These are phyloP conservation scores for Vigna trinervia DNA, from an alignment of 306 rosid species.

Conservation along the genomic window DNA sequence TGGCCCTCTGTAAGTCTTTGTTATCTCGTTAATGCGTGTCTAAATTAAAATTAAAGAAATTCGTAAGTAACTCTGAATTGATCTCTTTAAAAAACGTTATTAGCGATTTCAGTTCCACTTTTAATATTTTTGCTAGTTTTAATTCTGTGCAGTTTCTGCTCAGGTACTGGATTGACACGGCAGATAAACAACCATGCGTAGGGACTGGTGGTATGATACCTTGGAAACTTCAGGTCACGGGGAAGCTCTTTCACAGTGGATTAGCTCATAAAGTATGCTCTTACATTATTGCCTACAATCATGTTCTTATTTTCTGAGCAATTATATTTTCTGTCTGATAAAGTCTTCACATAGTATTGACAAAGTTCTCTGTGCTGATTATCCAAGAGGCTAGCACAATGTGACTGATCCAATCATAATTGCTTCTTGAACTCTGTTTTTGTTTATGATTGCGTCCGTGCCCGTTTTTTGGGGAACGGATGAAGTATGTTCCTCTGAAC, in stretches of 20 bases:
- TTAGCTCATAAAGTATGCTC: constrained; percentile 74
- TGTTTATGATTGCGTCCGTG: neutral
- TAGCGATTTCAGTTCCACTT: constrained; percentile 2
- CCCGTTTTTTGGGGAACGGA: neutral
- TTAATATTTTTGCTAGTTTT: neutral
- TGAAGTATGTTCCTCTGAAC: neutral
- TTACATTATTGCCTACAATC: constrained; percentile 6
- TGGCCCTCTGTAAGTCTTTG: constrained; percentile 82
- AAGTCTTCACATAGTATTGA: neutral
- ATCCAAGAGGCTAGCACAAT: neutral
- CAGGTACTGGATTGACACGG: constrained; percentile 94
- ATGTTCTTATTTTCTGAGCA: constrained; percentile 19
- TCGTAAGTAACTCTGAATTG: neutral
- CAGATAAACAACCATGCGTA: constrained; percentile 93
- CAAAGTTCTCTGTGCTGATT: neutral
- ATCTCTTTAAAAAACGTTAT: neutral
- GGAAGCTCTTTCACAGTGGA: constrained; percentile 96
- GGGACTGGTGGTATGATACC: constrained; percentile 98
- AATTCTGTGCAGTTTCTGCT: constrained; percentile 23
- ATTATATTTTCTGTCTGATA: constrained; percentile 5
- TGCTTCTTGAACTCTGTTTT: neutral
- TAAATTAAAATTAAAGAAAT: neutral
- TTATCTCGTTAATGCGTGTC: neutral
- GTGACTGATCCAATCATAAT: neutral
- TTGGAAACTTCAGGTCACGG: constrained; percentile 82